phyloP scores from a whole-genome alignment of 208 protist genomes.

The Acanthamoeba castellanii region DNA sequence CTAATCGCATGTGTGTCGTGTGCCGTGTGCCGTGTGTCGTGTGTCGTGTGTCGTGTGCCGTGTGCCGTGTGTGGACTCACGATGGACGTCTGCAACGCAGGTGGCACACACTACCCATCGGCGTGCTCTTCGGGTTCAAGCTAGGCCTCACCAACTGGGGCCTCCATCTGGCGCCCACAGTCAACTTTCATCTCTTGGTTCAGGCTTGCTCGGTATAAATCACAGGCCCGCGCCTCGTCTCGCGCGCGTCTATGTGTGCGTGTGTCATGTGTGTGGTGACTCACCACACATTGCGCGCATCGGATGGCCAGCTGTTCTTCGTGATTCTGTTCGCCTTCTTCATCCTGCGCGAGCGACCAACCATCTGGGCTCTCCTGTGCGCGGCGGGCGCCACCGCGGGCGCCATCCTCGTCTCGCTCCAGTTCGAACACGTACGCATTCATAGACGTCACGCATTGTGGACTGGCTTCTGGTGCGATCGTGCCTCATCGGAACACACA shows the following conservation, averaged over 20 bases:
- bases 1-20: background rate
- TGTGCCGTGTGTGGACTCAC: background rate
- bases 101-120: conserved; percentile 36
- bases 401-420: conserved; percentile 27
- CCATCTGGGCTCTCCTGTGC: conserved; percentile 30
- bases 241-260: no score
- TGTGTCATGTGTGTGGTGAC: no score
- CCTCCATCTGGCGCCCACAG: conserved; percentile 4
- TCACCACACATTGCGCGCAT: no score
- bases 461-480: no score
- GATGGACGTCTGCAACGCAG: background rate
- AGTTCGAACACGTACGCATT: conserved; percentile 4
- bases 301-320: background rate
- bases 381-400: conserved; percentile 20
- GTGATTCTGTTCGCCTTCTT: conserved; percentile 53
- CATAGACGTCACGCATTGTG: background rate
- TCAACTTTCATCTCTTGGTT: conserved; percentile 50
- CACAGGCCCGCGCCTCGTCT: no score
- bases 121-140: conserved; percentile 48
- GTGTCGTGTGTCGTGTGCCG: background rate
- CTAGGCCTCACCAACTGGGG: conserved; percentile 55
- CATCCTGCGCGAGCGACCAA: conserved; percentile 21
- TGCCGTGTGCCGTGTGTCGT: background rate
- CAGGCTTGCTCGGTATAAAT: conserved; percentile 7
- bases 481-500: no score